Evolutionary conservation across 495 filamentous ascomycete genomes (phyloP), one percentile per base, ranked within the genome.

Genomic region (Penicillium pulvis): DNA sequence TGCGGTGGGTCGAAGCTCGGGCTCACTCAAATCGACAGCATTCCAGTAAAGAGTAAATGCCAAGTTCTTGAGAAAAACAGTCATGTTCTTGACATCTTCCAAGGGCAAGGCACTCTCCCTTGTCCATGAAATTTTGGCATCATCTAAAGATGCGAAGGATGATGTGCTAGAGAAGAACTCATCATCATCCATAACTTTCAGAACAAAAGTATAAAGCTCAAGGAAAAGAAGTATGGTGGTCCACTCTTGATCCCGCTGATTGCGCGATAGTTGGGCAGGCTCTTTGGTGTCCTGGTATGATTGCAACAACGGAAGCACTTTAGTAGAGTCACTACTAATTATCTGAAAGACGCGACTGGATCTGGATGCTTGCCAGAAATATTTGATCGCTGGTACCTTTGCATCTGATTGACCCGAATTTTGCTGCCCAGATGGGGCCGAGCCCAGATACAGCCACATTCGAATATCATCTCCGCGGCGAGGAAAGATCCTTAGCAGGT

Each of bases 151-250:
- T 14, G 69, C 61, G 30, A 77, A 73, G 6, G 71, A 70, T 12
- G 77, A 74, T 11, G 69, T 71, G 43, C 71, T 75, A 6, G 73
- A 78, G 54, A 84, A 81, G 41, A 76, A 78, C 49, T 79, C 75
- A 54, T 98, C 93, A 58, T 99, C 94, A 63, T 98, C 95, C 74
- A 90, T 97, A 47, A 97, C 83, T 62, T 92, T 88, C 33, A 98
- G 76, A 6, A 97, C 81, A 68, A 98, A 97, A 12, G 87, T 90
- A 71, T 96, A 99, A 11, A 98, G 82, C 64, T 98, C 94, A 26
- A 99, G 80, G 66, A 98, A 99, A 2, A 98, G 80, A 0, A 98
- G 79, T 35, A 97, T 85, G 2, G 93, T 87, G 14, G 87, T 86
- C 95, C 95, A 98, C 68, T 97, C 90, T 56, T 87, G 84, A 44